phyloP scores from a whole-genome alignment of 495 filamentous ascomycete genomes.

The Daldinia loculata region DNA sequence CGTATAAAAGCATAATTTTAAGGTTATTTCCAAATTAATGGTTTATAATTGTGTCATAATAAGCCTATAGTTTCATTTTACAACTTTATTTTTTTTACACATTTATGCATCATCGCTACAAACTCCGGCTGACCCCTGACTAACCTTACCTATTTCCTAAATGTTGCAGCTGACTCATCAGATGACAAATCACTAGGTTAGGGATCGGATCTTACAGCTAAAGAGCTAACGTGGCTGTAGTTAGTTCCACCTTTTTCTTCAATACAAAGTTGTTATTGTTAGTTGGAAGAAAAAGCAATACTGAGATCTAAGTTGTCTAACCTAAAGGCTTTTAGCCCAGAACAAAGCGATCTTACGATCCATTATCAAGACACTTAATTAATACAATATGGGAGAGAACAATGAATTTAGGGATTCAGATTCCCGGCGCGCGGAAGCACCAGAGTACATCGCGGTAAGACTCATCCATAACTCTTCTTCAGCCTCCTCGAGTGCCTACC shows the following conservation, averaged over 20 bases:
- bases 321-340: not conserved
- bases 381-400: conserved; percentile 15
- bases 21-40: not conserved
- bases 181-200: not conserved
- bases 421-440: conserved; percentile 2
- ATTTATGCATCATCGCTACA: not conserved
- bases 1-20: not conserved
- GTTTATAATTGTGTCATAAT: not conserved
- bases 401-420: conserved; percentile 1
- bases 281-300: not conserved
- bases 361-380: not conserved
- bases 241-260: conserved; percentile 1
- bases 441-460: conserved; percentile 26
- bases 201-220: not conserved
- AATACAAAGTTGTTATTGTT: not conserved
- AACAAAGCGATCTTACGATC: not conserved
- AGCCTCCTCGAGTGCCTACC: conserved; percentile 1
- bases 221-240: not conserved
- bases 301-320: not conserved
- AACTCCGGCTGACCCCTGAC: not conserved
- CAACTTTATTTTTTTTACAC: too few relatives aligned
- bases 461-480: not conserved
- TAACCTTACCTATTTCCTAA: not conserved
- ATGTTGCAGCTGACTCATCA: not conserved
- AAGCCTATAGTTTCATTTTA: too few relatives aligned